Evolutionary conservation across 2,329 filamentous ascomycete genomes (phyloP), one percentile per base, ranked within the genome.

Genomic region (Byssothecium circinans): DNA sequence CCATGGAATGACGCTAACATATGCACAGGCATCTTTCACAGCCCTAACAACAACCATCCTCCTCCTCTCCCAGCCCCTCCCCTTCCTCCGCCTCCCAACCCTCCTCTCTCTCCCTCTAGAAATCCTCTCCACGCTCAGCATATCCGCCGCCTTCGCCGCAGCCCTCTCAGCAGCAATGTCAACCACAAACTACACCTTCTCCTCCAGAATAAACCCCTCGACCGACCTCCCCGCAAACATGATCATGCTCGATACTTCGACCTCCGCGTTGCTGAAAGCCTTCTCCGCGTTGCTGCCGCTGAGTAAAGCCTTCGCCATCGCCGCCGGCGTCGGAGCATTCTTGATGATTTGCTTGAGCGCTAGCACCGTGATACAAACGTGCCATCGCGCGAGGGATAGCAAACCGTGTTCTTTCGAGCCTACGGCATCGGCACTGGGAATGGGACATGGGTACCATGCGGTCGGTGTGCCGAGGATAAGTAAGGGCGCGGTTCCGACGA

Each of bases 331-430:
- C 6, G 59, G 53, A 34, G 49, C 50, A 36, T 46, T 62, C 25
- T 29, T 65, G 14, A 37, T 58, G 3, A 15, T 57, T 19, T 38
- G 51, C 10, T 54, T 58, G 4, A 57, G 54, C 17, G 51, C 62
- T 8, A 42, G 50, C 4, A 50, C 56, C 17, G 37, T 51, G 8
- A 47, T 65, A 4, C 46, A 52, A 12, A 48, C 52, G 14, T 61
- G 57, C 29, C 45, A 53, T 7, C 50, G 52, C 19, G 41, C 40
- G 8, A 46, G 50, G 18, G 51, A 48, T 10, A 55, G 51, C 25
- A 57, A 63, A 34, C 55, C 51, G 37, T 66, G 60, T 45, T 61
- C 57, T 3, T 67, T 67, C 37, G 63, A 66, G 46, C 64, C 64
- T 25, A 65, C 59, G 10, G 62, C 57, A n/a, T 65, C 62, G 5